Percentiles rank a stretch among this genome's conserved stretches.
Evolutionary conservation across 805 yeast species (phyloP).

Genomic region (Ogataea wickerhamii): DNA sequence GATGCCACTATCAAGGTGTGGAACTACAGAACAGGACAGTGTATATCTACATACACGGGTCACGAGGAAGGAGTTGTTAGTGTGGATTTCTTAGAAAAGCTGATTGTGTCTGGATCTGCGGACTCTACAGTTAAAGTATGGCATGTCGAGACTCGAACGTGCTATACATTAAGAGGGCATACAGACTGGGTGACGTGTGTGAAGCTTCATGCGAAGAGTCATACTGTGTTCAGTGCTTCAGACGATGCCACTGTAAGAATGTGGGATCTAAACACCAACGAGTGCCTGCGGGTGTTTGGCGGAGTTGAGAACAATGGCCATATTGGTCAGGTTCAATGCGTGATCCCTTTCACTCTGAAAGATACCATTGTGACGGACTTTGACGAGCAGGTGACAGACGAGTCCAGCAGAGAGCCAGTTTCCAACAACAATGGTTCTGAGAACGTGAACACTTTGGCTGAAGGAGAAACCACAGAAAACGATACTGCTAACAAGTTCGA

Average conservation of each 20-base stretch:
- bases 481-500: conserved; percentile 16
- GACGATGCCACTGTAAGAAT: conserved; percentile 90
- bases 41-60: conserved; percentile 90
- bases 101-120: conserved; percentile 90
- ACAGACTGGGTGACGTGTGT: conserved; percentile 90
- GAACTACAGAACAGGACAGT: conserved; percentile 93
- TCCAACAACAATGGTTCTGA: conserved; percentile 6
- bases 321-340: conserved; percentile 91
- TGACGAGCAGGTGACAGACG: conserved; percentile 20
- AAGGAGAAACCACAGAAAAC: conserved; percentile 26
- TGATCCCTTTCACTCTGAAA: conserved; percentile 75
- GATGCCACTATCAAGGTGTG: conserved; percentile 92
- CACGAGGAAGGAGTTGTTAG: conserved; percentile 83
- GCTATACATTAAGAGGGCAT: conserved; percentile 91
- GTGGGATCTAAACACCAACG: conserved; percentile 88
- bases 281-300: conserved; percentile 76
- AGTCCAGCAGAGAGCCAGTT: conserved; percentile 4
- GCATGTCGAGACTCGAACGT: conserved; percentile 92
- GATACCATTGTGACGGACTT: conserved; percentile 44
- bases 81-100: conserved; percentile 74
- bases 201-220: conserved; percentile 74
- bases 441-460: conserved; percentile 12
- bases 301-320: conserved; percentile 76
- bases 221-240: conserved; percentile 78
- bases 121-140: conserved; percentile 91